These are phyloP conservation scores for Mycena olivaceomarginata DNA, from an alignment of 768 basidiomycete species.

Conservation along the genomic window DNA sequence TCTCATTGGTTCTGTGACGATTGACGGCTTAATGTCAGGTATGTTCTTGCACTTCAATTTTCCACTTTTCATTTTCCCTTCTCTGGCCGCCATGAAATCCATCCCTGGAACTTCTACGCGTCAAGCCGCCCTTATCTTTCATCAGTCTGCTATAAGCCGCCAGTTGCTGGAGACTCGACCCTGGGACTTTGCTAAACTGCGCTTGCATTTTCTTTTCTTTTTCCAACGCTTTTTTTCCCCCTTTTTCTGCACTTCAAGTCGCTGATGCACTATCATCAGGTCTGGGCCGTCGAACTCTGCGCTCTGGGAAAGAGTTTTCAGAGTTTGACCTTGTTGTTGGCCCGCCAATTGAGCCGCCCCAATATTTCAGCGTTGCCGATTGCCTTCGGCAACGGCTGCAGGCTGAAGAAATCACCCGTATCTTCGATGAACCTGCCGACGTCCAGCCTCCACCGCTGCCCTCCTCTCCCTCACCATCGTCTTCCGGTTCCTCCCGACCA, in stretches of 20 bases:
- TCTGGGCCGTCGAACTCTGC: neutral
- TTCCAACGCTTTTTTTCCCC: neutral
- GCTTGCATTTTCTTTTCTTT: neutral
- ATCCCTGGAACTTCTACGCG: no score
- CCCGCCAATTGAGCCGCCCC: neutral
- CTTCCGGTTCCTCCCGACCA: neutral
- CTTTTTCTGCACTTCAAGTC: neutral
- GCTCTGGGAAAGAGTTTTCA: neutral
- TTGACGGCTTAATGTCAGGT: neutral
- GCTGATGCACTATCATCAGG: neutral
- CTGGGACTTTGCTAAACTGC: neutral
- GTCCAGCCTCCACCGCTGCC: neutral
- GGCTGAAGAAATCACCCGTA: neutral
- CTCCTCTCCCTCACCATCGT: neutral
- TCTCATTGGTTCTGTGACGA: no score
- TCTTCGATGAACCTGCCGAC: neutral
- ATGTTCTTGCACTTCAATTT: neutral
- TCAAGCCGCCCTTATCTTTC: neutral
- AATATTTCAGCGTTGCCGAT: conserved; percentile 2
- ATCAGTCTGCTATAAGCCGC: neutral
- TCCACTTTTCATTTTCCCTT: neutral
- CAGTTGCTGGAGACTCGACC: neutral
- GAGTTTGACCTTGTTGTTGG: neutral
- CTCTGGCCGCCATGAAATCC: no score
- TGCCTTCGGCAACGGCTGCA: neutral